Base-by-base conservation (phyloP, 1,284 basidiomycete genomes). In the Malassezia restricta region DNA sequence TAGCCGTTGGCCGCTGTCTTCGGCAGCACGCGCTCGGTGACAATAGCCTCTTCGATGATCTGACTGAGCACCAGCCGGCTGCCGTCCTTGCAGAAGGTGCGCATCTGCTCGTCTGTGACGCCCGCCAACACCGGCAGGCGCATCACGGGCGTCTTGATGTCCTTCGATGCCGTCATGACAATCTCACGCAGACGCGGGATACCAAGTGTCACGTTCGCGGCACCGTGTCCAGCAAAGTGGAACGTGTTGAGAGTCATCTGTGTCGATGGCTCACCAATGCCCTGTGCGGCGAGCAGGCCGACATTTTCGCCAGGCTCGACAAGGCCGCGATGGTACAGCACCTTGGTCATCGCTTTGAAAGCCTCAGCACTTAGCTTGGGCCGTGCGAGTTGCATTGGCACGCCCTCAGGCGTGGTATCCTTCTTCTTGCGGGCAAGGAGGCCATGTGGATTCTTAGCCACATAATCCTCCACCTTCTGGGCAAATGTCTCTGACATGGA, bases 191-290 rank as follows among this genome's bases (percentile, higher is more conserved):
- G 78, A 75, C 94, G 91, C 43, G 94, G 94, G 64, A 99, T 98
- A 81, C 94, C 94, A 43, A 99, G 81, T 2, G 94, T 99, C 58
- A 99, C 94, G 74, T 99, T 99, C 35, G 94, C 92, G 54, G 94
- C 92, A 76, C 94, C 94, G 75, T 98, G 94, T 64, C 92, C 89
- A 84, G 68, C 52, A 74, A 98, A 95, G 78, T 99, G 94, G 82
- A 99, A 99, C 8, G 94, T 99, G 75, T 99, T 99, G 62, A 99
- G 77, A 29, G 94, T 99, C 94, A 99, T 99, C 74, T 99, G 94
- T 1, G 94, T 99, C 24, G 94, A 98, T 4, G 94, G 94, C 75
- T 99, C 94, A 56, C 94, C 94, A 43, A 99, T 83, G 87, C 91
- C 88, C 78, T 99, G 94, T 20, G 91, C 92, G n/a, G 94, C 94